These are phyloP conservation scores for Talaromyces sp. DNA, from an alignment of 2,329 filamentous ascomycete species.

Conservation along the genomic window DNA sequence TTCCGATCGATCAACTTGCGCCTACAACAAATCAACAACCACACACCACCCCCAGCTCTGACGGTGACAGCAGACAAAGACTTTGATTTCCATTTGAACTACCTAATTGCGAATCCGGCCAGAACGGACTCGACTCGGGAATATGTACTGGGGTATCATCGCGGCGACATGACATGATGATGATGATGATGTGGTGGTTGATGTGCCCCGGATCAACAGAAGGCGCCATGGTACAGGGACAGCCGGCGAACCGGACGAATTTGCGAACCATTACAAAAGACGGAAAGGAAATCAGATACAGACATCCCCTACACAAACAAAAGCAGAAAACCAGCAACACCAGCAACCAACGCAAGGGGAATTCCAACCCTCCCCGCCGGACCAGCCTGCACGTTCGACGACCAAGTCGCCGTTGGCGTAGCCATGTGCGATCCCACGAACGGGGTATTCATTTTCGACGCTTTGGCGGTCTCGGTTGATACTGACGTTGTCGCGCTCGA, in stretches of 20 bases:
- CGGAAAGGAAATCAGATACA: neutral
- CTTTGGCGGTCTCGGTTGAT: conserved; percentile 13
- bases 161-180: neutral
- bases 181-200: neutral
- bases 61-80: neutral
- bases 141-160: conserved; percentile 14
- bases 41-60: neutral
- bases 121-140: neutral
- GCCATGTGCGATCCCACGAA: conserved; percentile 20
- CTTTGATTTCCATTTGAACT: conserved; percentile 7
- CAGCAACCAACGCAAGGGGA: conserved; percentile 33
- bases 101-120: conserved; percentile 8
- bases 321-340: conserved; percentile 34
- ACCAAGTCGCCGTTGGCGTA: conserved; percentile 19
- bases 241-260: neutral
- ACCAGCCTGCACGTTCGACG: conserved; percentile 23
- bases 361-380: conserved; percentile 30
- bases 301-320: conserved; percentile 25
- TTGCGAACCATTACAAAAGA: conserved; percentile 4
- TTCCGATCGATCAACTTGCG: neutral
- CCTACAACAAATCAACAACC: neutral
- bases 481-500: neutral
- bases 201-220: neutral
- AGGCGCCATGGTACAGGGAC: neutral
- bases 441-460: conserved; percentile 21